Base-by-base conservation (phyloP, 2,329 filamentous ascomycete genomes). In the Phyllosticta citribraziliensis region DNA sequence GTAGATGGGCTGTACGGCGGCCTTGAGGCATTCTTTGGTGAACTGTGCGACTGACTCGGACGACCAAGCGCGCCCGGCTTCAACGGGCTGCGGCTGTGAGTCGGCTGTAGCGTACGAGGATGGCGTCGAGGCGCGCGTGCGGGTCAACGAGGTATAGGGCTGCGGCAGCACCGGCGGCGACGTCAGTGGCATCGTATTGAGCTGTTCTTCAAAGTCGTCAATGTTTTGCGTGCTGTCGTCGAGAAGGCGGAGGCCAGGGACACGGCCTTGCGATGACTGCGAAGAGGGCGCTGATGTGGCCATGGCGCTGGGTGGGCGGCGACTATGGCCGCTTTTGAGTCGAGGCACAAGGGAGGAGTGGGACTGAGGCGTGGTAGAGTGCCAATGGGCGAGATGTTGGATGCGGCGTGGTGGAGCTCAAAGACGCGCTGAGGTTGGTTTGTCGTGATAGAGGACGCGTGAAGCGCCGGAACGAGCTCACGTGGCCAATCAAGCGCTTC, bases 1-100 rank as follows among this genome's bases (percentile, higher is more conserved):
- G 51, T 51, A 62, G 14, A 19, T 30, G 27, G 47, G 53, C 17
- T 51, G 55, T 19, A 62, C 52, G 33, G 52, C 56, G 27, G 58
- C 19, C 40, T 51, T 55, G n/a, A 55, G 64, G 19, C 64, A 66
- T 10, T 64, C 20, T 25, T 64, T 56, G 56, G 64, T 64, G 58
- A 64, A 63, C 22, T 35, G 22, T 11, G 58, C 22, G 10, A 62
- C 57, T 1, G 57, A 52, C 33, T 63, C 61, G 33, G 55, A 54
- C 20, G 60, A 55, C 52, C 56, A 58, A 12, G 22, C 33, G 11
- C 52, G 19, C 24, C 60, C 55, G 19, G 56, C 55, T 12, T 55
- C 40, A n/a, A 53, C 17, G 24, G 20, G 20, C 51, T 5, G 51
- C 20, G 20, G 51, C 20, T 25, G 51, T 19, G 51, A 53, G 24